Conservation (phyloP, 139 green algal genomes). For the Chlorella sp. region DNA sequence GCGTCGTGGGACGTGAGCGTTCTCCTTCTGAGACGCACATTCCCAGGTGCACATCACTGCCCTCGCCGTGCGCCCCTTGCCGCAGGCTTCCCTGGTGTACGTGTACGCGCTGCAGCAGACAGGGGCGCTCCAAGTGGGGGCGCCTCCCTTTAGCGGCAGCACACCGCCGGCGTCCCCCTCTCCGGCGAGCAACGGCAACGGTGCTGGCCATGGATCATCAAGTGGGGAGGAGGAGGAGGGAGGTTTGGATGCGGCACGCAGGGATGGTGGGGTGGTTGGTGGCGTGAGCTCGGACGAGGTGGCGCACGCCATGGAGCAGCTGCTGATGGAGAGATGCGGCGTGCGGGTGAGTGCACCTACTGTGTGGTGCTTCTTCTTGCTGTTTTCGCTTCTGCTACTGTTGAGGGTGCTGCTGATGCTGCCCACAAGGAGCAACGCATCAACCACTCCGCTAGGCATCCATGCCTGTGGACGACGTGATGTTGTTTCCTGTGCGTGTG, state of each 20-base stretch:
- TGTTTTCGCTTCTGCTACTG: background rate
- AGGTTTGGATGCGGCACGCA: background rate
- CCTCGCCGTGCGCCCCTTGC: too few relatives aligned
- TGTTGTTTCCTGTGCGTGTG: background rate
- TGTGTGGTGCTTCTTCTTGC: background rate
- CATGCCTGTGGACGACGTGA: background rate
- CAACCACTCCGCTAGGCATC: too few relatives aligned
- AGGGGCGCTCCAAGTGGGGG: background rate
- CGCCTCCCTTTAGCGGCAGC: background rate
- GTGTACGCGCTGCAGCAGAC: constrained; percentile 8
- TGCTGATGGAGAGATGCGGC: background rate
- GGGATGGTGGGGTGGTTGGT: background rate
- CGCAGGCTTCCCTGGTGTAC: constrained; percentile 18
- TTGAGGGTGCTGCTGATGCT: background rate
- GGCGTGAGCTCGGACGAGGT: background rate
- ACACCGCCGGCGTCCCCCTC: background rate
- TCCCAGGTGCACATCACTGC: background rate
- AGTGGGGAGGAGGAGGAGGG: too few relatives aligned
- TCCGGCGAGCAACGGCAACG: background rate
- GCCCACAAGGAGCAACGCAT: background rate
- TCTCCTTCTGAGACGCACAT: too few relatives aligned
- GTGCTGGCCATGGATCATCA: background rate
- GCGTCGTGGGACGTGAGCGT: too few relatives aligned
- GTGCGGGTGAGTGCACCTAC: background rate
- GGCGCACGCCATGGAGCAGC: background rate